Evolutionary conservation across 2,329 filamentous ascomycete species (phyloP), one percentile per base, ranked within the genome.

Genomic region (Trichoderma arundinaceum): DNA sequence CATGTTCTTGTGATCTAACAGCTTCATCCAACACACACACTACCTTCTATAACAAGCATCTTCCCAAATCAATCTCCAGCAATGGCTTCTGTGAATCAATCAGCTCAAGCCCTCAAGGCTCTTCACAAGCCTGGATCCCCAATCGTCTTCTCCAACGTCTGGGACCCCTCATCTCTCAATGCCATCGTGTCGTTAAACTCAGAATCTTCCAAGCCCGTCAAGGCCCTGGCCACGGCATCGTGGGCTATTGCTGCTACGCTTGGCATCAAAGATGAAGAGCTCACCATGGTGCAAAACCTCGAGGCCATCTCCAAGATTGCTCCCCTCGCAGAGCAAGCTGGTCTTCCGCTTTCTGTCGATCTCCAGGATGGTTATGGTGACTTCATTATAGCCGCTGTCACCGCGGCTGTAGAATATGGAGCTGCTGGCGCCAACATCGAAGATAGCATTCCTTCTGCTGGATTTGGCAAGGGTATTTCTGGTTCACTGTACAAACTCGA

Each of bases 351-450:
- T 0, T 84, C 82, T 0, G 84, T 83, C 5, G 87, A 89, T 70
- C 72, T 88, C 2, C 86, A 88, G 72, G 86, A 89, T 69, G 87
- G 86, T 0, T 89, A 88, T 68, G 82, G 81, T 2, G 74, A 79
- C 2, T 71, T 72, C 19, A 77, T 86, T 1, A 79, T 76, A 5
- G 77, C 81, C 4, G 82, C 78, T 0, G 76, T 88, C 2, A 72
- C 74, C 6, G 71, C 71, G 2, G 77, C 83, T 1, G 80, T 88
- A n/a, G 72, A 77, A 3, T 66, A 82, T 0, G 86, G 86, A 0
- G 86, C 79, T 0, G 83, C 84, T 1, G 86, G 87, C 0, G 82
- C 81, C 54, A 89, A 89, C 69, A 78, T 89, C 2, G 86, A 89
- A 67, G 87, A 89, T 64, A 78, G 74, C 54, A 72, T 76, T 22